Conservation (phyloP, 345 rosid species). For the Acer negundo region DNA sequence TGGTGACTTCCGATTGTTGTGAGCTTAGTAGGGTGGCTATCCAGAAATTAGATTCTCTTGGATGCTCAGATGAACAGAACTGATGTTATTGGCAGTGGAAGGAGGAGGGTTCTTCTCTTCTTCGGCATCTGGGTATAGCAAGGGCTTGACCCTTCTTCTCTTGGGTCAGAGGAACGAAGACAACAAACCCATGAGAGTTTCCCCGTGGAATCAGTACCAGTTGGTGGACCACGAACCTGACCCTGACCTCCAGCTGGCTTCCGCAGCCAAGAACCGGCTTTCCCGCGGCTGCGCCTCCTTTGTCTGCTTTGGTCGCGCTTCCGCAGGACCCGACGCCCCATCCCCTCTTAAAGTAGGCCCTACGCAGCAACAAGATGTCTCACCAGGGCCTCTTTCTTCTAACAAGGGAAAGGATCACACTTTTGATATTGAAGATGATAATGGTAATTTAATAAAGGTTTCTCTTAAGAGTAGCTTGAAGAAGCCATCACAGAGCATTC, state of each 20-base stretch:
- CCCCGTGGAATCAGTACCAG: slow-evolving; percentile 96
- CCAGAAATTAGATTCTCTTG: slow-evolving; percentile 30
- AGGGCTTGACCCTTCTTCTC: slow-evolving; percentile 85
- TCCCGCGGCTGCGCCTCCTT: slow-evolving; percentile 88
- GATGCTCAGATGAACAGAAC: slow-evolving; percentile 74
- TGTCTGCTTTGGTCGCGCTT: slow-evolving; percentile 86
- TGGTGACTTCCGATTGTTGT: slow-evolving; percentile 17
- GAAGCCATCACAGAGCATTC: slow-evolving; percentile 46
- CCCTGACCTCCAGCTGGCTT: slow-evolving; percentile 92
- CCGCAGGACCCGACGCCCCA: slow-evolving; percentile 76
- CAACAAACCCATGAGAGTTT: slow-evolving; percentile 90
- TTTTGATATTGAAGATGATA: slow-evolving; percentile 46
- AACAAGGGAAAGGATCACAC: slow-evolving; percentile 41
- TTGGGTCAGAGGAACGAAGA: slow-evolving; percentile 81
- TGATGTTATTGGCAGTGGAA: slow-evolving; percentile 96
- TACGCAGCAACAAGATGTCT: slow-evolving; percentile 53
- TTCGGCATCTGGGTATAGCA: slow-evolving; percentile 94
- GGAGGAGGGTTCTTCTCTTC: slow-evolving; percentile 99
- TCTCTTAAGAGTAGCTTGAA: slow-evolving; percentile 79
- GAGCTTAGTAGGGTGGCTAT: slow-evolving; percentile 26
- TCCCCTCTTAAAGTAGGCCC: slow-evolving; percentile 85
- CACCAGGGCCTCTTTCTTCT: slow-evolving; percentile 51
- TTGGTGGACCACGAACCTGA: slow-evolving; percentile 84
- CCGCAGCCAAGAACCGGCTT: slow-evolving; percentile 67
- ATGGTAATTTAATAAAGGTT: slow-evolving; percentile 43